These are phyloP conservation scores for Thalassia testudinum DNA, from an alignment of 116 monocot genomes.

Conservation along the genomic window DNA sequence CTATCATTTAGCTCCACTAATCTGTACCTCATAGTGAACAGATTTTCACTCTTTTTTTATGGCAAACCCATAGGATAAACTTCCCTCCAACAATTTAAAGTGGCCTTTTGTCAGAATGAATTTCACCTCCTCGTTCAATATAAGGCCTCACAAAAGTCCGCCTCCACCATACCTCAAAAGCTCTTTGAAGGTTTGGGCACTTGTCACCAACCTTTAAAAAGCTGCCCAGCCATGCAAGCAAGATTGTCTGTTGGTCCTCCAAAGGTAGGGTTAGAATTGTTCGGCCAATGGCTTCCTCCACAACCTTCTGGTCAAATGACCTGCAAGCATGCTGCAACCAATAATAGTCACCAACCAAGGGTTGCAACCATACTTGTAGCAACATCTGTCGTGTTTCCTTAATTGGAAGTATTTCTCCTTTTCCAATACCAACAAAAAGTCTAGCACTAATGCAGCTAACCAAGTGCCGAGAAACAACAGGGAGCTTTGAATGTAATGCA, in stretches of 20 bases:
- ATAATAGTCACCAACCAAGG: constrained; percentile 74
- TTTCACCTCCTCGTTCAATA: constrained; percentile 29
- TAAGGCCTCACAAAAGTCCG: constrained; percentile 94
- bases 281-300: constrained; percentile 88
- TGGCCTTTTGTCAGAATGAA: constrained; percentile 6
- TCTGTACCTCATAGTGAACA: too few species aligned
- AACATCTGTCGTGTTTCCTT: constrained; percentile 64
- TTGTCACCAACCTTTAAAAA: constrained; percentile 86
- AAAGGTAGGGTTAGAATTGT: constrained; percentile 91
- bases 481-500: constrained; percentile 48
- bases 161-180: constrained; percentile 99
- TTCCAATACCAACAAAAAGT: constrained; percentile 84
- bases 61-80: too few species aligned
- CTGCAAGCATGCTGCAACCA: constrained; percentile 93
- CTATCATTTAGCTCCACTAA: too few species aligned
- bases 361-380: constrained; percentile 79
- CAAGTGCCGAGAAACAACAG: constrained; percentile 52
- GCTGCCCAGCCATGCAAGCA: constrained; percentile 82
- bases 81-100: too few species aligned
- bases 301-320: constrained; percentile 80
- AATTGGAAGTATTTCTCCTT: constrained; percentile 84
- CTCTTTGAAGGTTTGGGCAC: constrained; percentile 93
- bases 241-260: constrained; percentile 88
- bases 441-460: constrained; percentile 78
- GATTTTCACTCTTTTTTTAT: too few species aligned